Evolutionary conservation across 164 flowering plant genomes (phyloP), one percentile per base, ranked within the genome.

Genomic region (Kalanchoe fedtschenkoi): DNA sequence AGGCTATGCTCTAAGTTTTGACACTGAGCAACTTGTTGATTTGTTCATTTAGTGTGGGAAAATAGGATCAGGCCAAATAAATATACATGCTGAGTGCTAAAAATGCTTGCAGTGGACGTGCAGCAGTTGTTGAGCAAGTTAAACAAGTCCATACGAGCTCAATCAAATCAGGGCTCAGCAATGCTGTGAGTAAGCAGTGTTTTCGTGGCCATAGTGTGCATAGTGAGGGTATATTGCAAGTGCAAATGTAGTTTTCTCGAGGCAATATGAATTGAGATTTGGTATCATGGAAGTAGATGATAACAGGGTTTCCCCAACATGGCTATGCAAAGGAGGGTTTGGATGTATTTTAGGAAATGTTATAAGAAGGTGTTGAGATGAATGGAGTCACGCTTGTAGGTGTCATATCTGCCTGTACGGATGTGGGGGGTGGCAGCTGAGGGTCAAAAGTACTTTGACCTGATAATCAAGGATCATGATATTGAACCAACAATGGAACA

Each of bases 231-330:
- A 80, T 64, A 87, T 89, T 29, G 89, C 79, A 26, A 80, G 77
- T 69, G 97, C 98, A 58, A 64, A 79, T 44, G 46, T 75, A 67
- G 82, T 91, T 61, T 91, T 91, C 70, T 69, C 61, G 59, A 78
- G 89, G 68, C 95, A 83, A 68, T 17, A 21, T 22, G 88, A 83
- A 59, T n/a, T 81, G 92, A 70, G 97, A 91, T 67, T 66, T 85
- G 38, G 82, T 87, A 2, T 83, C 95, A 43, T 89, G 96, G 97
- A 91, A 91, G 68, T 92, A 97, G 10, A 93, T 93, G 96, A 77
- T 93, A 61, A 77, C 90, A 59, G 91, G 98, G 43, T 88, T 74
- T 67, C 88, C 90, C 37, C 96, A 87, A 58, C 97, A 91, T 65
- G 97, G 97, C 19, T 61, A 74, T 66, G 96, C 80, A 13, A 70